Base-by-base conservation (phyloP, 139 green algal genomes). In the Tetraselmis striata region DNA sequence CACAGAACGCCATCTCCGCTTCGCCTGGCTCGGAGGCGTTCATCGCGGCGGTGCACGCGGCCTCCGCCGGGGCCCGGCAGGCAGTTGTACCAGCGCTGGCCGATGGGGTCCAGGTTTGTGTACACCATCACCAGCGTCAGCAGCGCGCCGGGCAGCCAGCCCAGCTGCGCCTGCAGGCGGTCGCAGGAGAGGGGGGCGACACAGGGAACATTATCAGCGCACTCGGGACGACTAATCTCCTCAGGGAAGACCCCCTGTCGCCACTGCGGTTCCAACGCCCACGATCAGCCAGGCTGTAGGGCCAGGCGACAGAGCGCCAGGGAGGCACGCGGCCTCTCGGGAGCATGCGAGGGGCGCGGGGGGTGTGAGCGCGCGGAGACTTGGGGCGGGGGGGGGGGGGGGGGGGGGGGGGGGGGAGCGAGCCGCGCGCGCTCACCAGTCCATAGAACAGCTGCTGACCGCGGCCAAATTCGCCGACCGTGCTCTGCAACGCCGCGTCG, bases 61-160 rank as follows among this genome's bases (percentile, higher is more conserved):
- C 28, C 27, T 83, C 84, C 25, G 75, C 82, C 1, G 59, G n/a
- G 25, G 78, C 76, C 45, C 5, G 45, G 45, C 1, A 79, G n/a
- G 78, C 87, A 90, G 5, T 45, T 28, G 23, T 45, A 77, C 29
- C 30, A 28, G 2, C 75, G 30, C 67, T 78, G 79, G 22, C 32
- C 76, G 1, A 84, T 31, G 5, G 84, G 82, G 77, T 85, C 85
- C 0, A 82, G 11, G 22, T 28, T 45, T 2, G 59, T 29, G 77
- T 86, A 85, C 79, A 85, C 32, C 2, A 79, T 82, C 1, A 85
- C 24, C 26, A 90, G 81, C 18, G 83, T 87, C 26, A 88, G 85
- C 23, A 90, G 31, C 27, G 81, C 81, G 0, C 78, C 78, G 26
- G 83, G 32, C 1, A 83, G 31, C 77, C 87, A 80, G 0, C 75